These are phyloP conservation scores for Suillus subaureus DNA, from an alignment of 768 basidiomycete genomes.

Conservation along the genomic window DNA sequence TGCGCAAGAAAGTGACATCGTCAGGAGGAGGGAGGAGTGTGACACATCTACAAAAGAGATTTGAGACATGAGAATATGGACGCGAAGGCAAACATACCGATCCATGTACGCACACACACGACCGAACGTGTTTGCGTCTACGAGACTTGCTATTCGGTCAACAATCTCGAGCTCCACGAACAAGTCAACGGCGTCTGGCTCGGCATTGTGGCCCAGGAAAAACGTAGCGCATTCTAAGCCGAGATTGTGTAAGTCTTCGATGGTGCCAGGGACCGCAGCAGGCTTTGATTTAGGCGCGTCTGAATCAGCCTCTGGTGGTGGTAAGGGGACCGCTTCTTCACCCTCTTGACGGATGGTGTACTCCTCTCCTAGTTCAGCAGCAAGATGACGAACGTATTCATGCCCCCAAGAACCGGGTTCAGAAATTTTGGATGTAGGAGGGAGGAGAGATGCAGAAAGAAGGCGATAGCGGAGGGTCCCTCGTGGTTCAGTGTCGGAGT, in stretches of 20 bases:
- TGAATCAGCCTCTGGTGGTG: constrained; percentile 29
- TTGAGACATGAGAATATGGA: constrained; percentile 7
- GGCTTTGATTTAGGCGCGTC: constrained; percentile 34
- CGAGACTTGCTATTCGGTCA: constrained; percentile 69
- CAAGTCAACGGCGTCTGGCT: constrained; percentile 97
- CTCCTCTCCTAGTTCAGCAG: constrained; percentile 95
- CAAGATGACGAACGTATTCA: constrained; percentile 96
- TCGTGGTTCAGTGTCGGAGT: constrained; percentile 95
- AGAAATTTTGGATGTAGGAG: constrained; percentile 65
- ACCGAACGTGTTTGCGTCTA: constrained; percentile 85
- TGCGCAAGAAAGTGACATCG: constrained; percentile 84
- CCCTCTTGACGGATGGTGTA: constrained; percentile 72
- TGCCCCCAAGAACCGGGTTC: constrained; percentile 99
- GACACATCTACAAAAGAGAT: constrained; percentile 60
- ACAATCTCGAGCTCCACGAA: constrained; percentile 93
- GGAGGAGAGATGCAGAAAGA: constrained; percentile 61
- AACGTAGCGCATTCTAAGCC: constrained; percentile 84
- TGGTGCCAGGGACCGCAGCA: constrained; percentile 48
- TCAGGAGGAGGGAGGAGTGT: constrained; percentile 91
- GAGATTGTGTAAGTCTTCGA: constrained; percentile 75
- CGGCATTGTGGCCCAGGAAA: constrained; percentile 85
- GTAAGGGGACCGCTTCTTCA: constrained; percentile 22
- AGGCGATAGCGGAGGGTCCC: constrained; percentile 95
- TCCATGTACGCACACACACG: constrained; percentile 98
- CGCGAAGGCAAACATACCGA: constrained; percentile 49